Evolutionary conservation across 2,329 filamentous ascomycete species (phyloP), one percentile per base, ranked within the genome.

Genomic region (Pseudopyrenochaeta lycopersici): DNA sequence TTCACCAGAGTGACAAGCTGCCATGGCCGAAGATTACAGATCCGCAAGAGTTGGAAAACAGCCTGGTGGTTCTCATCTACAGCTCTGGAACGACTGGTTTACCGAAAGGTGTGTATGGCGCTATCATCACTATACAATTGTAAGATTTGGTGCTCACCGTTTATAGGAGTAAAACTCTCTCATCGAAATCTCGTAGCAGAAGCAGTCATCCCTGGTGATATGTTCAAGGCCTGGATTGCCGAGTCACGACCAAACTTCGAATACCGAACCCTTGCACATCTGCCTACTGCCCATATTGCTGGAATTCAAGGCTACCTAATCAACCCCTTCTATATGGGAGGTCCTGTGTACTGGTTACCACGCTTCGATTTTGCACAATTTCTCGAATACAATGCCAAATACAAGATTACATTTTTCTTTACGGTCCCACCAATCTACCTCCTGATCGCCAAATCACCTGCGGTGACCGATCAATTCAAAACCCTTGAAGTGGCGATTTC

Each of bases 351-450:
- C 76, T 88, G 86, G 86, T 88, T 89, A 86, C 76, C 80, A 3
- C 78, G 77, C 35, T 89, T 88, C 67, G 80, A 85, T 54, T 85
- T 86, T 53, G 66, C 70, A 2, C 74, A 80, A 32, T 87, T 89
- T 65, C 77, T 88, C 46, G 71, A 76, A 33, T 81, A 86, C 69
- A 79, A 77, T 61, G 77, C 78, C 36, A 76, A 77, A 43, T 81
- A 84, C 63, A 70, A 72, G 10, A 79, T 87, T 56, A 86, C 83
- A 0, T 75, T 70, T 45, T 82, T 88, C 66, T 82, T 88, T 65
- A 84, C 80, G 4, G 85, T 88, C 1, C 86, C 86, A 7, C 85
- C 85, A 1, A 84, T 89, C 49, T 87, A 79, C 62, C 78, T 87
- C 12, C 77, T 81, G 14, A 84, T 89, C 52, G 82, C 84, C 6